Evolutionary conservation across 768 basidiomycete species (phyloP).

Genomic region (Boletus reticulatus): DNA sequence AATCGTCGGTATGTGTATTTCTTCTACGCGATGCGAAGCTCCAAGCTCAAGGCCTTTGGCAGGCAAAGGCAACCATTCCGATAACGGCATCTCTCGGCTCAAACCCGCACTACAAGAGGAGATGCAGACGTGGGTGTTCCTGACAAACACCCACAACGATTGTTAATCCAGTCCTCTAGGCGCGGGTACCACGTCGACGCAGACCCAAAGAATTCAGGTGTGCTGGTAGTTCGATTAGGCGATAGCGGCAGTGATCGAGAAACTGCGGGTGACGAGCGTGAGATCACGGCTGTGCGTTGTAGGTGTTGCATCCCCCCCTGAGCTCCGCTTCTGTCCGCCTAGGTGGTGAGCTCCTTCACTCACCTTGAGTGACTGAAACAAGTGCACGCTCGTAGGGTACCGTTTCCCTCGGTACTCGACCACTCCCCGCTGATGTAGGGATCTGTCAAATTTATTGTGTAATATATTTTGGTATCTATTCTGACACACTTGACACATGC

Average conservation of each 20-base stretch:
- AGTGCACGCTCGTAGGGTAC: too few species aligned
- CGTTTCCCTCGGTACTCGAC: too few species aligned
- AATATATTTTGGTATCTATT: neutral
- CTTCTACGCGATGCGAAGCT: neutral
- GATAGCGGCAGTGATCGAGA: too few species aligned
- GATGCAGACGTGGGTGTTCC: constrained; percentile 60
- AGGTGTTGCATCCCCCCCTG: too few species aligned
- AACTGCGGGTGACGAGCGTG: too few species aligned
- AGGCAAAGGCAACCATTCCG: constrained; percentile 90
- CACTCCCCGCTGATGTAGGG: too few species aligned
- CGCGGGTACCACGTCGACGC: constrained; percentile 67
- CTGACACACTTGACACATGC: neutral
- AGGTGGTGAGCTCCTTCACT: too few species aligned
- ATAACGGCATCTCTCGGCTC: constrained; percentile 71
- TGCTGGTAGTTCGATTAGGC: constrained; percentile 47
- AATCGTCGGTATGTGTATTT: constrained; percentile 70
- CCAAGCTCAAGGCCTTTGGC: neutral
- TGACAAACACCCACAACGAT: neutral
- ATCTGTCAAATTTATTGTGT: neutral
- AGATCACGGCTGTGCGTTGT: too few species aligned
- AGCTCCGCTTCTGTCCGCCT: too few species aligned
- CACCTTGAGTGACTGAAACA: too few species aligned
- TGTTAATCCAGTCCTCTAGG: constrained; percentile 37
- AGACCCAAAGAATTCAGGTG: constrained; percentile 80
- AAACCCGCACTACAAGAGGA: constrained; percentile 87